Evolutionary conservation across 495 filamentous ascomycete species (phyloP).

Genomic region (Annulohypoxylon moriforme): DNA sequence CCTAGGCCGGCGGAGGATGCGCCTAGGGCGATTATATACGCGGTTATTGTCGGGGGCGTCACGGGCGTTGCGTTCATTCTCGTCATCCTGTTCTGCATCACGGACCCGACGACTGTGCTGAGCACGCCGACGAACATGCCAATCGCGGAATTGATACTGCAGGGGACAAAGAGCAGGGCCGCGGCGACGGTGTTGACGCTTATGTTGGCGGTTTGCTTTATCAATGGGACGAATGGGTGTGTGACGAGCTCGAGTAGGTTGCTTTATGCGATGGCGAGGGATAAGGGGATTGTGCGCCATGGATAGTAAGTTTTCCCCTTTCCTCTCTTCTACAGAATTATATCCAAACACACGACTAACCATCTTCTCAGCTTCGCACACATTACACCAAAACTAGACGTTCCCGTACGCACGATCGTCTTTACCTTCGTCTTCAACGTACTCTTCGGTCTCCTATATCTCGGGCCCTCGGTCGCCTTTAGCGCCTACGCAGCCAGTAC

Average conservation of each 20-base stretch:
- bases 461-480: constrained; percentile 50
- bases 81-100: constrained; percentile 51
- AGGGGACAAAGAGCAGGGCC: constrained; percentile 47
- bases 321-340: background rate
- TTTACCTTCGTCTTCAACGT: constrained; percentile 50
- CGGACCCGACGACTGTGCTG: constrained; percentile 47
- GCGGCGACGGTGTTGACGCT: constrained; percentile 50
- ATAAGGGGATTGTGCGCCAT: constrained; percentile 63
- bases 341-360: background rate
- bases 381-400: constrained; percentile 44
- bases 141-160: constrained; percentile 57
- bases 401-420: constrained; percentile 49
- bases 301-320: constrained; percentile 42
- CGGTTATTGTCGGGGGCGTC: constrained; percentile 51
- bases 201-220: constrained; percentile 51
- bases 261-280: constrained; percentile 68
- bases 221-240: constrained; percentile 52
- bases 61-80: constrained; percentile 51
- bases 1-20: constrained; percentile 51
- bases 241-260: constrained; percentile 66
- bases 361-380: constrained; percentile 43
- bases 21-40: constrained; percentile 52
- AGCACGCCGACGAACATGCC: constrained; percentile 56
- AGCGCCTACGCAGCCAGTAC: constrained; percentile 50
- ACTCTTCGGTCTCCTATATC: constrained; percentile 50